Base-by-base conservation (phyloP, 2,329 filamentous ascomycete species). In the Talaromyces sp. region DNA sequence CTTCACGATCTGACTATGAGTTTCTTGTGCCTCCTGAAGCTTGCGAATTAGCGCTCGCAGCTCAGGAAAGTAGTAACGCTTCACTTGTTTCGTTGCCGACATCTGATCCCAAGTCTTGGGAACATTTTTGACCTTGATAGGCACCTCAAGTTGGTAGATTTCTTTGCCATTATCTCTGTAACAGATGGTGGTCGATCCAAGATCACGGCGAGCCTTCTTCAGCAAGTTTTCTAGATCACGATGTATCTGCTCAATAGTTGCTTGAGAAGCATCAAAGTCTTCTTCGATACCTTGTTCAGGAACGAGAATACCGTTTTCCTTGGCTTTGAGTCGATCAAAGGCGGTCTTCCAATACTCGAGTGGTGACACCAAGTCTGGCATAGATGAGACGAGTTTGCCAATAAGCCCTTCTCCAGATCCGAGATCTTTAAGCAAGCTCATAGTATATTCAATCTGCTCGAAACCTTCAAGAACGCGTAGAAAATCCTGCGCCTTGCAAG, bases 361-460 rank as follows among this genome's bases (percentile, higher is more conserved):
- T 7, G 90, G 86, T 39, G 88, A 84, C 22, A 84, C 83, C 2
- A 99, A 85, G 72, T 97, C 86, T 0, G 95, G 95, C 93, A 99
- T 97, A 0, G 89, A 85, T 0, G 86, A 80, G 50, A 98, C 87
- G 45, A 99, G 85, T 62, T 93, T 88, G 65, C 93, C 91, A 48
- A 99, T 90, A 2, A 98, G 84, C 2, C 92, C 91, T 59, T 92
- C 89, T 2, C 90, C 91, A n/a, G 88, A 86, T 62, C 89, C 87
- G 71, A 91, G 90, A 9, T 88, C 84, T 56, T 85, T 83, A 1
- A 98, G 84, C 24, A 98, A 83, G 60, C 87, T 86, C 84, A 97
- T 92, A 0, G 93, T 96, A 75, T 97, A 95, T 68, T 97, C 93
- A 54, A 99, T 98, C 77, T 97, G 94, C 80, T 98, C 95, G 71